phyloP scores from a whole-genome alignment of 1,284 basidiomycete species.

The Marasmius tenuissimus region DNA sequence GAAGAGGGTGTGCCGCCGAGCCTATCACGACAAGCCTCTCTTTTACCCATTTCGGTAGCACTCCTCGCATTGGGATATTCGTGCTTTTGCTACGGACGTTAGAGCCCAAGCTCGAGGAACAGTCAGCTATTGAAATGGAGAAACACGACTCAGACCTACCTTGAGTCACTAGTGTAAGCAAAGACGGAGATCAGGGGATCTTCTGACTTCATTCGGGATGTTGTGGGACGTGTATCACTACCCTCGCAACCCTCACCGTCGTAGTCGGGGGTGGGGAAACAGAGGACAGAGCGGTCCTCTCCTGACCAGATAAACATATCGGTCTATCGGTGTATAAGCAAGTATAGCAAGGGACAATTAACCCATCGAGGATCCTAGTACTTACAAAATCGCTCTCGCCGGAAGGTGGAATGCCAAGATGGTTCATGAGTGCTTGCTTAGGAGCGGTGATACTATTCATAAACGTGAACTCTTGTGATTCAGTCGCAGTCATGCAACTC shows the following conservation, averaged over 20 bases:
- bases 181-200: neutral
- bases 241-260: slow-evolving; percentile 30
- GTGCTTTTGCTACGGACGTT: neutral
- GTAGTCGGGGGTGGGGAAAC: slow-evolving; percentile 37
- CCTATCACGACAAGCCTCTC: slow-evolving; percentile 46
- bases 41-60: slow-evolving; percentile 59
- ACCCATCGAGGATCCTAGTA: slow-evolving; percentile 1
- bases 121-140: neutral
- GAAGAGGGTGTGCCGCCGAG: slow-evolving; percentile 51
- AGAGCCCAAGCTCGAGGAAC: neutral
- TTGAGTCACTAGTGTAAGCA: slow-evolving; percentile 1
- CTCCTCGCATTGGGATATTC: slow-evolving; percentile 7
- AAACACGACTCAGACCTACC: neutral
- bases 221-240: slow-evolving; percentile 33
- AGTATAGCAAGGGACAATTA: neutral
- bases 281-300: slow-evolving; percentile 31
- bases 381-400: slow-evolving; percentile 28
- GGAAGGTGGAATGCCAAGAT: slow-evolving; percentile 36
- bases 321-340: slow-evolving; percentile 25
- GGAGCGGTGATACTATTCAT: slow-evolving; percentile 42
- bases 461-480: neutral
- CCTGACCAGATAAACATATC: slow-evolving; percentile 42
- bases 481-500: neutral
- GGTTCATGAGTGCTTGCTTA: slow-evolving; percentile 34
- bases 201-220: neutral